These are phyloP conservation scores for Aspergillus ustus DNA, from an alignment of 2,329 filamentous ascomycete genomes.

Conservation along the genomic window DNA sequence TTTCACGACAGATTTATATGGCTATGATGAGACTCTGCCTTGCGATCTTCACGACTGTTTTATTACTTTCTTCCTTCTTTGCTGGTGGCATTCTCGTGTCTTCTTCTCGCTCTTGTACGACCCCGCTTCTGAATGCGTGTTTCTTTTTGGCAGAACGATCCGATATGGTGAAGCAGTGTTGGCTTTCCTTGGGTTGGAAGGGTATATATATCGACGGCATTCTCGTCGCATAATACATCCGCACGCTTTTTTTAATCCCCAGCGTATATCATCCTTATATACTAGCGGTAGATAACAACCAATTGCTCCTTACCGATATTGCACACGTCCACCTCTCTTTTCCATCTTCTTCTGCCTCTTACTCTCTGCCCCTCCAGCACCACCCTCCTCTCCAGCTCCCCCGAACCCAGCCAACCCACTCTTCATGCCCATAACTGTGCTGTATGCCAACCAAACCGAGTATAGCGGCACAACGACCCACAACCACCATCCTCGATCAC, in stretches of 20 bases:
- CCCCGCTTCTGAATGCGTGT: not conserved
- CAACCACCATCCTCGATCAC: slow-evolving; percentile 77
- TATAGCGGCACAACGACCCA: slow-evolving; percentile 58
- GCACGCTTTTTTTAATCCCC: not conserved
- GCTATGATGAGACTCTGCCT: slow-evolving; percentile 21
- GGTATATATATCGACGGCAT: slow-evolving; percentile 9
- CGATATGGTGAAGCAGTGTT: not conserved
- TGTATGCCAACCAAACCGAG: slow-evolving; percentile 52
- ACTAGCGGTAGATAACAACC: not conserved
- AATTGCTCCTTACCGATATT: slow-evolving; percentile 42
- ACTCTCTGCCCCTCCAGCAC: slow-evolving; percentile 40
- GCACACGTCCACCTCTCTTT: slow-evolving; percentile 52
- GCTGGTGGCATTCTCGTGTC: not conserved
- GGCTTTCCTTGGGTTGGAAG: not conserved
- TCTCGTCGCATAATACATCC: not conserved
- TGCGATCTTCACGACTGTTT: slow-evolving; percentile 13
- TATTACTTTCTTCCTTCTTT: slow-evolving; percentile 12
- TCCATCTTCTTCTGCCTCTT: slow-evolving; percentile 60
- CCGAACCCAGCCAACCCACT: slow-evolving; percentile 49
- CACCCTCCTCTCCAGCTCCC: slow-evolving; percentile 31
- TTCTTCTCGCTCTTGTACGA: not conserved
- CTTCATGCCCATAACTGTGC: slow-evolving; percentile 53
- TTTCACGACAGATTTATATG: slow-evolving; percentile 31
- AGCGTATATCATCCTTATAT: not conserved
- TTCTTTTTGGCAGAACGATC: not conserved